Evolutionary conservation across 2,329 filamentous ascomycete species (phyloP).

Genomic region (Colletotrichum caudatum): DNA sequence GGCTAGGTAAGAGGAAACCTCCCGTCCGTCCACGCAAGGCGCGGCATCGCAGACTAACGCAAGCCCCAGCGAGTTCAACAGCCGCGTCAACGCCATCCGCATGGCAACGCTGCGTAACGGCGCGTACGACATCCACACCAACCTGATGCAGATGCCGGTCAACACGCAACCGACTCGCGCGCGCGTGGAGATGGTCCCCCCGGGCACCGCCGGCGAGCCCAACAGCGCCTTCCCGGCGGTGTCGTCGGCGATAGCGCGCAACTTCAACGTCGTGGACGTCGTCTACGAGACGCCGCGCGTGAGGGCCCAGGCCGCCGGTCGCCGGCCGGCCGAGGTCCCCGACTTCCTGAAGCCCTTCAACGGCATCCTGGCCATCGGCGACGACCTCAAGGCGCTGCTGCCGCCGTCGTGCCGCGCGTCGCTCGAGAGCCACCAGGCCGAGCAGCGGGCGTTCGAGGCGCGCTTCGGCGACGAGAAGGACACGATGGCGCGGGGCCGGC

Average conservation of each 20-base stretch:
- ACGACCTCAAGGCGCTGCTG: conserved; percentile 74
- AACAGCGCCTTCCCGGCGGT: conserved; percentile 60
- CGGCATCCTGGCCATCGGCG: conserved; percentile 73
- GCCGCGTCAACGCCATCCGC: conserved; percentile 76
- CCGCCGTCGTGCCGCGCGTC: conserved; percentile 78
- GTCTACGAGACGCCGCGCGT: conserved; percentile 64
- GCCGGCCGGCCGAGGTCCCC: conserved; percentile 50
- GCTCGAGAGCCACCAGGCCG: conserved; percentile 74
- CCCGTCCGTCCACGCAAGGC: conserved; percentile 18
- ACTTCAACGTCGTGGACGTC: conserved; percentile 68
- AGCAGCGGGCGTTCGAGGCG: conserved; percentile 78
- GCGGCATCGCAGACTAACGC: conserved; percentile 36
- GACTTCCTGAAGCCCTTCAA: conserved; percentile 66
- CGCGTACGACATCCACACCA: conserved; percentile 94
- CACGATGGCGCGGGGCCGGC: conserved; percentile 64
- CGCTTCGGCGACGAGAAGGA: conserved; percentile 78
- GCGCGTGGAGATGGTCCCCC: conserved; percentile 78
- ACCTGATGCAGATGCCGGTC: conserved; percentile 86
- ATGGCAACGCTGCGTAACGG: conserved; percentile 74
- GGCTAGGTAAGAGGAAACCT: conserved; percentile 75
- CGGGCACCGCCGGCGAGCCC: conserved; percentile 47
- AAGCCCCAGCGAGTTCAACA: conserved; percentile 81
- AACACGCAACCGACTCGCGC: conserved; percentile 91
- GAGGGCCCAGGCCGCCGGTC: conserved; percentile 58
- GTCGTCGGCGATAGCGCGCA: conserved; percentile 63